These are phyloP conservation scores for Chlamydomonas reinhardtii DNA, from an alignment of 163 green algal genomes.

Conservation along the genomic window DNA sequence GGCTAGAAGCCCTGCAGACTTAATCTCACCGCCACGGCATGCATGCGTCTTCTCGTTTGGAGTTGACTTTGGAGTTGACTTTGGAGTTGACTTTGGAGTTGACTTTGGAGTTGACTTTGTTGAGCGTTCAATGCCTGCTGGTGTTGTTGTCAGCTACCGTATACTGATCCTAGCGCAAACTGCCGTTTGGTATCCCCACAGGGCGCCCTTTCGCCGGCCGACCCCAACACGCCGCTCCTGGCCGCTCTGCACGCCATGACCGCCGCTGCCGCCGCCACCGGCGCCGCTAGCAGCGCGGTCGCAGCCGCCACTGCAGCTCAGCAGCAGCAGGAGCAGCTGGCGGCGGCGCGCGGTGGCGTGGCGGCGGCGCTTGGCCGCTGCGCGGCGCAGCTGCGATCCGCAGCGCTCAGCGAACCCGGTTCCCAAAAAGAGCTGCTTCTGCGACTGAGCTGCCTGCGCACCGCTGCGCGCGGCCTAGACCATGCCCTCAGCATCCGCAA, in stretches of 20 bases:
- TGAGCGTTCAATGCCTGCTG: too few species aligned
- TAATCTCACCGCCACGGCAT: too few species aligned
- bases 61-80: too few species aligned
- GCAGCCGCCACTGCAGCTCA: not conserved
- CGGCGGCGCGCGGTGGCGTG: not conserved
- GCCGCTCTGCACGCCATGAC: not conserved
- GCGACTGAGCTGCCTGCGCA: not conserved
- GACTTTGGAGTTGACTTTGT: too few species aligned
- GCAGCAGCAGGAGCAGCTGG: not conserved
- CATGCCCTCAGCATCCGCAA: not conserved
- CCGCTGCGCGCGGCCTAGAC: not conserved
- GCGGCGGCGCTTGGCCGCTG: slow-evolving; percentile 6
- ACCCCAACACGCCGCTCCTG: not conserved
- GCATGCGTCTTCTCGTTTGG: too few species aligned
- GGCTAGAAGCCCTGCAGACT: too few species aligned
- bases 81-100: too few species aligned
- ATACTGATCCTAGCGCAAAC: too few species aligned
- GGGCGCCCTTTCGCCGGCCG: not conserved
- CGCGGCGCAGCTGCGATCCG: not conserved
- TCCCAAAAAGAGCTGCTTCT: slow-evolving; percentile 21
- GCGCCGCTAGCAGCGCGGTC: too few species aligned
- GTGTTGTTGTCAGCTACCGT: too few species aligned
- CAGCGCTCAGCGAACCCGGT: not conserved
- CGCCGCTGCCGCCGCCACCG: not conserved
- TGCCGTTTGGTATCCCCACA: not conserved